Conservation (phyloP, 2,329 filamentous ascomycete species). For the Botrytis cinerea region DNA sequence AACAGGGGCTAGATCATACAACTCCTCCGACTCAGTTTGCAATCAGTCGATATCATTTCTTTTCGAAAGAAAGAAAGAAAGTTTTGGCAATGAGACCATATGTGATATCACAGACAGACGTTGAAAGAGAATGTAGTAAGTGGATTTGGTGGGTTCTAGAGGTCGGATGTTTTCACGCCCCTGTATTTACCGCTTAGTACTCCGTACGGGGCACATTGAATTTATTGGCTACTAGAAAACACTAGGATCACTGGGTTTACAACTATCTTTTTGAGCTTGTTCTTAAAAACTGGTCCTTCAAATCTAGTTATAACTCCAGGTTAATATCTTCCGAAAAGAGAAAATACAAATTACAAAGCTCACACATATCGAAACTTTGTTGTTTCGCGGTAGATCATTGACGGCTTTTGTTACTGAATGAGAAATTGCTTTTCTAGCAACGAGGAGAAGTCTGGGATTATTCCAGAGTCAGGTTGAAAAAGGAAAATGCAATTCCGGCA, state of each 20-base stretch:
- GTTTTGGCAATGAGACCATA: not conserved
- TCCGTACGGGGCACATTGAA: not conserved
- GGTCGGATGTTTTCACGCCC: not conserved
- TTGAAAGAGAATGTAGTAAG: conserved; percentile 8
- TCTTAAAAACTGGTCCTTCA: conserved; percentile 6
- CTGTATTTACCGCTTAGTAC: not conserved
- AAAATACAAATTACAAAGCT: not conserved
- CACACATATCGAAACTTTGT: not conserved
- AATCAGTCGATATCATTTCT: not conserved
- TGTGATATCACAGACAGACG: conserved; percentile 1
- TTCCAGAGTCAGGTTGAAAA: not conserved
- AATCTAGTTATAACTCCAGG: conserved; percentile 15
- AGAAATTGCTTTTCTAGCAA: not conserved
- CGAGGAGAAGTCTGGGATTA: conserved; percentile 3
- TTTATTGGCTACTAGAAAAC: conserved; percentile 2
- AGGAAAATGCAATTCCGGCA: conserved; percentile 5
- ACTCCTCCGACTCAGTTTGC: conserved; percentile 12
- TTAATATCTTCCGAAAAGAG: not conserved
- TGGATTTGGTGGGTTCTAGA: not conserved
- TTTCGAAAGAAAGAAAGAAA: not conserved
- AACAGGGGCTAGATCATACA: not conserved
- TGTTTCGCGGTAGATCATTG: conserved; percentile 17
- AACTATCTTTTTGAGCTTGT: conserved; percentile 7
- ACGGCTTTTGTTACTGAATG: conserved; percentile 15
- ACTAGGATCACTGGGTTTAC: not conserved